These are phyloP conservation scores for Anisodus tanguticus DNA, from an alignment of 257 asterid genomes.

Conservation along the genomic window DNA sequence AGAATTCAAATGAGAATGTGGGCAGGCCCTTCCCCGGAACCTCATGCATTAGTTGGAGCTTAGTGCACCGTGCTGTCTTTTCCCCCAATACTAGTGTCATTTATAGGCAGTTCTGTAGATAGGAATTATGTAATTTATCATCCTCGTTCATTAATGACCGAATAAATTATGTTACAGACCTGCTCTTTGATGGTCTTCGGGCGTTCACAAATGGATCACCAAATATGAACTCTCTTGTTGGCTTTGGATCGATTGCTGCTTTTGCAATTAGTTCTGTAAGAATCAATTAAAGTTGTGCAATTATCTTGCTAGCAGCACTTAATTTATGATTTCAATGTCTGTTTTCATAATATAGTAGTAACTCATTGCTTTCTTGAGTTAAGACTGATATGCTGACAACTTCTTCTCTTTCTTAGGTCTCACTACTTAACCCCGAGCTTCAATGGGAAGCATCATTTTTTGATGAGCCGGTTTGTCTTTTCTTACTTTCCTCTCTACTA, in stretches of 20 bases:
- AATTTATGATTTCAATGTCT: conserved; percentile 27
- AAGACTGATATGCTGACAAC: conserved; percentile 2
- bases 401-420: conserved; percentile 55
- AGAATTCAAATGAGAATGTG: conserved; percentile 10
- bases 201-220: conserved; percentile 91
- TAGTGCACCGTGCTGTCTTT: neutral
- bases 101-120: neutral
- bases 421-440: conserved; percentile 85
- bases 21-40: neutral
- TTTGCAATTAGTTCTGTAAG: conserved; percentile 93
- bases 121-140: neutral
- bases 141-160: neutral
- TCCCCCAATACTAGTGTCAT: neutral
- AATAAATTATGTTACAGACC: conserved; percentile 52
- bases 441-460: conserved; percentile 93
- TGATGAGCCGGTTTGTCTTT: conserved; percentile 91
- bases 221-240: conserved; percentile 97
- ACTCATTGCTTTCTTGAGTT: conserved; percentile 1
- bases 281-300: conserved; percentile 29
- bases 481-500: conserved; percentile 29
- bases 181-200: conserved; percentile 82
- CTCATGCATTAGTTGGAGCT: neutral
- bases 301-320: conserved; percentile 34
- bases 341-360: conserved; percentile 26
- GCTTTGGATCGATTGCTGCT: conserved; percentile 97